A percentile compares a stretch with the other conserved stretches of the same genome.
phyloP scores from a whole-genome alignment of 2,329 filamentous ascomycete species.

The Trichoderma aggressivum region DNA sequence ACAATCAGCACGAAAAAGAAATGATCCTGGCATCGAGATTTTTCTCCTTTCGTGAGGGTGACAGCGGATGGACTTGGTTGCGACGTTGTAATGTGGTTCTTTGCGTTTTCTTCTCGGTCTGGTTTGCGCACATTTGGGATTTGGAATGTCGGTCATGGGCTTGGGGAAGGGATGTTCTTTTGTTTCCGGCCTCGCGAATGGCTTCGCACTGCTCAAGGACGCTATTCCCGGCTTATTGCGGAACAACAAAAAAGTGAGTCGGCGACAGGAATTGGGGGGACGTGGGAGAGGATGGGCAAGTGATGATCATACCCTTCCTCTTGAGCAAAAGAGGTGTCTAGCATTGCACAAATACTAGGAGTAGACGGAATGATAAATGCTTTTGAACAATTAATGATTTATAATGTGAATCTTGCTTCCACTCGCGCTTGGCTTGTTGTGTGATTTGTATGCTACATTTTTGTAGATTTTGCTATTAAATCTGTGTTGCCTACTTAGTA shows the following conservation, averaged over 20 bases:
- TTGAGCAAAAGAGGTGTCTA: constrained; percentile 31
- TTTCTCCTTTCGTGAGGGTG: constrained; percentile 15
- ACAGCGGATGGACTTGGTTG: constrained; percentile 8
- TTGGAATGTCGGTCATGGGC: background rate
- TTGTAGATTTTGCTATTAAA: background rate
- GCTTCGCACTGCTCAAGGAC: constrained; percentile 20
- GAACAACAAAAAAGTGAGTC: constrained; percentile 19
- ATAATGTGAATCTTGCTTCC: background rate
- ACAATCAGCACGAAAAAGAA: constrained; percentile 18
- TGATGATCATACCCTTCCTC: constrained; percentile 27
- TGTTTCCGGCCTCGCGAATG: constrained; percentile 3
- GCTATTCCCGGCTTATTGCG: constrained; percentile 19
- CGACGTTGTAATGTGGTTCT: constrained; percentile 10
- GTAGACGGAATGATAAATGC: constrained; percentile 36
- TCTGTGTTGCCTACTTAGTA: background rate
- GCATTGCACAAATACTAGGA: constrained; percentile 35
- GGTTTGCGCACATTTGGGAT: background rate
- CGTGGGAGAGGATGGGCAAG: constrained; percentile 19
- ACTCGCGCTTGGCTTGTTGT: background rate
- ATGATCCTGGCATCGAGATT: background rate
- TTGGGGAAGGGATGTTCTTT: background rate
- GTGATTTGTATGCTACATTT: no score
- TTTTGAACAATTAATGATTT: constrained; percentile 25
- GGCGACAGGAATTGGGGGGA: constrained; percentile 18
- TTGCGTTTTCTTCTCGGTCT: background rate